Evolutionary conservation across 352 stramenopile species (phyloP).

Genomic region (Thalassiosira exigua): DNA sequence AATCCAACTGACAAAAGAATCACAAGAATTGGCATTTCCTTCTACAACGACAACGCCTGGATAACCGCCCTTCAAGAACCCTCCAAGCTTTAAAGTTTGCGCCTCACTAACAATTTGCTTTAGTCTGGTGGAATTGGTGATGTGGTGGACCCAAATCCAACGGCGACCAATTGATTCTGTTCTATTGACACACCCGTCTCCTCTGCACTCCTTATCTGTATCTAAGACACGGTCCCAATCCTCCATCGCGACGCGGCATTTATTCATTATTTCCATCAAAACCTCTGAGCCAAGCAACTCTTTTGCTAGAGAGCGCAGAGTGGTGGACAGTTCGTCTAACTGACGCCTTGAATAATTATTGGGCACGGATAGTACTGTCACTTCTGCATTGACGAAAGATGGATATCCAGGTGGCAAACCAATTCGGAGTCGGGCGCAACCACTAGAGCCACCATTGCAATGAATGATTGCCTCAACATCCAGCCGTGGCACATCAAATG

Average conservation of each 20-base stretch:
- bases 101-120: slow-evolving; percentile 59
- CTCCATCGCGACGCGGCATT: slow-evolving; percentile 33
- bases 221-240: too few relatives aligned
- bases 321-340: slow-evolving; percentile 35
- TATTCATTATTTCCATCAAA: slow-evolving; percentile 58
- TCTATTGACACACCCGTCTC: not conserved
- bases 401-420: slow-evolving; percentile 53
- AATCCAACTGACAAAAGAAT: slow-evolving; percentile 64
- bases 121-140: slow-evolving; percentile 46
- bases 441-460: not conserved
- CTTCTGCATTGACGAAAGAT: slow-evolving; percentile 12
- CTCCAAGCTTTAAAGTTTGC: slow-evolving; percentile 30
- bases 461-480: slow-evolving; percentile 23
- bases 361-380: slow-evolving; percentile 31
- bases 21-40: slow-evolving; percentile 28
- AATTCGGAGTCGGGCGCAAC: slow-evolving; percentile 26
- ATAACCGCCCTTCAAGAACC: slow-evolving; percentile 63
- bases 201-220: not conserved
- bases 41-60: slow-evolving; percentile 64
- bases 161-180: slow-evolving; percentile 16
- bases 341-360: slow-evolving; percentile 21
- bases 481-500: slow-evolving; percentile 21
- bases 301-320: slow-evolving; percentile 32
- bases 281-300: slow-evolving; percentile 48
- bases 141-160: slow-evolving; percentile 75